A percentile compares a stretch with the other conserved stretches of the same genome.
Evolutionary conservation across 2,329 filamentous ascomycete species (phyloP).

Genomic region (Rhynchosporium secalis): DNA sequence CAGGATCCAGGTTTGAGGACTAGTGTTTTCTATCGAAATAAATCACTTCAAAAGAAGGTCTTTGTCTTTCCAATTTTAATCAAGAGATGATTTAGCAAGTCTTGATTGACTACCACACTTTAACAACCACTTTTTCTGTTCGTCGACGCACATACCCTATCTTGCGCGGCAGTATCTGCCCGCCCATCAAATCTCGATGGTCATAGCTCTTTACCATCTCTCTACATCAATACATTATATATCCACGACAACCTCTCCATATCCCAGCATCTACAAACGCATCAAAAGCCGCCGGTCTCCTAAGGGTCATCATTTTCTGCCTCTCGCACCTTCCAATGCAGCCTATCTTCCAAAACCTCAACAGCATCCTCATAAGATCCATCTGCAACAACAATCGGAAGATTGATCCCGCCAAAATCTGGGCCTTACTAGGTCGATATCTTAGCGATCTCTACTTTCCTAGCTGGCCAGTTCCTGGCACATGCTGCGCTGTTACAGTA

Average conservation of each 20-base stretch:
- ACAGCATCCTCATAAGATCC: conserved; percentile 2
- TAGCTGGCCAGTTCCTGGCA: neutral
- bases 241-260: neutral
- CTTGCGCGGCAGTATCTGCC: too few species aligned
- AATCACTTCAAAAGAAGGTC: too few species aligned
- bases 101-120: too few species aligned
- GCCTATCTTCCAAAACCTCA: neutral
- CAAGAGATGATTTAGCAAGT: too few species aligned
- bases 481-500: neutral
- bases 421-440: neutral
- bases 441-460: neutral
- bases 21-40: too few species aligned
- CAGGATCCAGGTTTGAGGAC: too few species aligned
- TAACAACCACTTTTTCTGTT: too few species aligned
- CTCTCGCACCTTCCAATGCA: neutral
- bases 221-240: too few species aligned
- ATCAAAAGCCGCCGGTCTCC: neutral
- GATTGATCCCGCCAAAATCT: conserved; percentile 1
- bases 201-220: too few species aligned
- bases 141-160: too few species aligned
- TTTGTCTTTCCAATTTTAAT: too few species aligned
- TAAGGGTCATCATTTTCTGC: neutral
- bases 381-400: conserved; percentile 5
- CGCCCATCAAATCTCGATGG: too few species aligned
- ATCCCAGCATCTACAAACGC: neutral